phyloP scores from a whole-genome alignment of 2,329 filamentous ascomycete species.

The Lasiodiplodia gonubiensis region DNA sequence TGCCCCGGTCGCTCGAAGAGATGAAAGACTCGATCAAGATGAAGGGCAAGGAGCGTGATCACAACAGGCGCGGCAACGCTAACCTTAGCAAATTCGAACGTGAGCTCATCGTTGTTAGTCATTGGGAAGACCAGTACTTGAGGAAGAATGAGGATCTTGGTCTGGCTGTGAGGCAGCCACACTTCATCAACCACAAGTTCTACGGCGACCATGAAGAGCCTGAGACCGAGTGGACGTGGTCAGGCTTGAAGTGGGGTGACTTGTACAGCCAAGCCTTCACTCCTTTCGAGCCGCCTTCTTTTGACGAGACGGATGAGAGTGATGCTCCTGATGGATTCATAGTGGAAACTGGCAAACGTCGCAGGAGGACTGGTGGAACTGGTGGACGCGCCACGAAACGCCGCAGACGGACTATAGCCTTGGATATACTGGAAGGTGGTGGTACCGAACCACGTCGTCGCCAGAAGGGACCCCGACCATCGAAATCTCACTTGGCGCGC shows the following conservation, averaged over 20 bases:
- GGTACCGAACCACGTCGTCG: neutral
- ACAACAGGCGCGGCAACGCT: conserved; percentile 15
- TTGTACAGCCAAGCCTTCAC: conserved; percentile 16
- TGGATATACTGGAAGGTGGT: neutral
- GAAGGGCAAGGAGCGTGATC: conserved; percentile 27
- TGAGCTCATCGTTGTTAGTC: conserved; percentile 16
- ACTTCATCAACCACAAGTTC: conserved; percentile 28
- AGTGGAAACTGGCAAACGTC: neutral
- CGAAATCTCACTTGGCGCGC: neutral
- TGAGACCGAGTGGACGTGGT: neutral
- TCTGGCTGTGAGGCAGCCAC: conserved; percentile 18
- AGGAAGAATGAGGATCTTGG: conserved; percentile 14
- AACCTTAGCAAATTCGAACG: conserved; percentile 25
- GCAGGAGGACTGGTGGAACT: neutral
- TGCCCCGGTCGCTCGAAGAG: conserved; percentile 26
- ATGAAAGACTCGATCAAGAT: conserved; percentile 22
- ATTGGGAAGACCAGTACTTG: conserved; percentile 27
- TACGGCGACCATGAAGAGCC: conserved; percentile 18
- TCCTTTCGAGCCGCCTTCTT: conserved; percentile 11
- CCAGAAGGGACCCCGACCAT: neutral
- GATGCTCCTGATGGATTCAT: conserved; percentile 10
- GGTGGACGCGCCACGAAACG: conserved; percentile 9
- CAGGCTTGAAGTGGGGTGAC: conserved; percentile 2
- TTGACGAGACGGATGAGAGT: conserved; percentile 13
- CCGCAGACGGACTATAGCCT: neutral